Evolutionary conservation across 2,329 filamentous ascomycete genomes (phyloP), one percentile per base, ranked within the genome.

Genomic region (Chaetomium olivaceum): DNA sequence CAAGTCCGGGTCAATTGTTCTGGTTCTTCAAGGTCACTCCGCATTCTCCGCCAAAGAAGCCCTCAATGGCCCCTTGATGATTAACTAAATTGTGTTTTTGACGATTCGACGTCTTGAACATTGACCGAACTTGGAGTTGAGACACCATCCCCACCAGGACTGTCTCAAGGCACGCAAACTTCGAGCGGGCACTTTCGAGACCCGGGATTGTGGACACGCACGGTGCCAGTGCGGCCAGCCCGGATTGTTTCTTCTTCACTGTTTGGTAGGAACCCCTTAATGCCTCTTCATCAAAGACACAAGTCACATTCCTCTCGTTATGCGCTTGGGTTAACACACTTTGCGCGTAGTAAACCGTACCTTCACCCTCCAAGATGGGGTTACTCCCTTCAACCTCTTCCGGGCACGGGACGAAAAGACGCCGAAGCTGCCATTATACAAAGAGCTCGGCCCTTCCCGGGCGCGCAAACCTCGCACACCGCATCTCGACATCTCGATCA

Each of bases 381-480:
- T 73, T 83, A 62, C 75, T 82, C 62, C 77, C 50, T 74, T 76
- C 55, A 83, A 81, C 65, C 79, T 79, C 50, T 72, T 85, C 69
- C 81, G 82, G 63, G 76, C 80, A 62, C 81, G 82, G 68, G 79
- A 81, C 69, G 74, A 77, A 60, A 80, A 77, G 60, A 72, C 73
- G 39, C 71, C 74, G 11, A 77, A 75, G 67, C 77, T 87, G 31
- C 85, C 85, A 23, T 70, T 85, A 12, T 86, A 86, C 74, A 81
- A 83, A 68, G 80, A 80, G 64, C 63, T 80, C 46, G 70, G 74
- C 27, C 72, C 78, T 2, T 43, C 63, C 16, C 55, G 33, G 36
- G n/a, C 55, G 50, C 67, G 62, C 25, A 39, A 55, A 25, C 31
- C 51, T 8, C 65, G 63, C 23, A 23, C 62, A 14, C 59, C 64